Conservation (phyloP, 2,329 filamentous ascomycete species). For the Metarhizium robertsii region DNA sequence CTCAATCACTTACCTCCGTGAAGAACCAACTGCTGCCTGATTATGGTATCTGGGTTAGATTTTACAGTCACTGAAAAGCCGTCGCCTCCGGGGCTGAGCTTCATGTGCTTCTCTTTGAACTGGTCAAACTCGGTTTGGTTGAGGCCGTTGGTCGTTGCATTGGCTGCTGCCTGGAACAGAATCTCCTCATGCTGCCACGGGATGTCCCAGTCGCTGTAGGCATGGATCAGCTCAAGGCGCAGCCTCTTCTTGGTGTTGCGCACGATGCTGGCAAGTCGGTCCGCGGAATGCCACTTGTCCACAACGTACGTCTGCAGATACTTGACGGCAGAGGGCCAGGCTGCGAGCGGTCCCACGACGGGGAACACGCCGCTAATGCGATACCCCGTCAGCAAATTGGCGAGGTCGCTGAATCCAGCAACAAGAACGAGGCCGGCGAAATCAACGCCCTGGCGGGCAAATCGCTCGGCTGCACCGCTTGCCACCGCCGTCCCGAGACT, state of each 20-base stretch:
- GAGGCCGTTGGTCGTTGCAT: slow-evolving; percentile 32
- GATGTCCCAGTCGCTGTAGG: slow-evolving; percentile 74
- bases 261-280: slow-evolving; percentile 52
- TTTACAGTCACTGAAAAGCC: slow-evolving; percentile 39
- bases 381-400: slow-evolving; percentile 67
- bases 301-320: slow-evolving; percentile 54
- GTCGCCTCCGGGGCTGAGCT: slow-evolving; percentile 29
- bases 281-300: slow-evolving; percentile 73
- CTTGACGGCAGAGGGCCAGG: slow-evolving; percentile 54
- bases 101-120: slow-evolving; percentile 37
- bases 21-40: slow-evolving; percentile 45
- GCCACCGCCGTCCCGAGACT: slow-evolving; percentile 83
- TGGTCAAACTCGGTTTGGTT: slow-evolving; percentile 28
- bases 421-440: slow-evolving; percentile 77
- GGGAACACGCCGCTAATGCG: slow-evolving; percentile 70
- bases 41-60: slow-evolving; percentile 33
- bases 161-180: slow-evolving; percentile 51
- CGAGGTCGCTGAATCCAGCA: slow-evolving; percentile 68
- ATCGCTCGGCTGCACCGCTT: slow-evolving; percentile 63
- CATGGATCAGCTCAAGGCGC: slow-evolving; percentile 67
- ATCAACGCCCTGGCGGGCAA: slow-evolving; percentile 48
- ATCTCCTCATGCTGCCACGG: slow-evolving; percentile 60
- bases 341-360: slow-evolving; percentile 63
- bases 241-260: slow-evolving; percentile 42
- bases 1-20: slow-evolving; percentile 38